phyloP scores from a whole-genome alignment of 169 alveolate species.

The Theileria orientalis region DNA sequence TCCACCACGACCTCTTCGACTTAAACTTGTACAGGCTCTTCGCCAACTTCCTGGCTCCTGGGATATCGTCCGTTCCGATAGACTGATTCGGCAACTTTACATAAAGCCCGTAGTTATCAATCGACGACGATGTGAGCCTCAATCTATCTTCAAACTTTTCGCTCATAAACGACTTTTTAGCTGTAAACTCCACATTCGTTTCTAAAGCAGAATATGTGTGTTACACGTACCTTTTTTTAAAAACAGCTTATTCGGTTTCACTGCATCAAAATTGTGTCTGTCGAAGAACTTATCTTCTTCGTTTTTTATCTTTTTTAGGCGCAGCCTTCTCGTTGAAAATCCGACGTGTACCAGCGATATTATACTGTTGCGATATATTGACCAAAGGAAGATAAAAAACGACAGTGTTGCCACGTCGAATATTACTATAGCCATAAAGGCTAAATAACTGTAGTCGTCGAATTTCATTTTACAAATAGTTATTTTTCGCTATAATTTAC shows the following conservation, averaged over 20 bases:
- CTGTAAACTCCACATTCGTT: neutral
- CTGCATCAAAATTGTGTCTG: neutral
- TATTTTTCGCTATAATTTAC: neutral
- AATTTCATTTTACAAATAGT: neutral
- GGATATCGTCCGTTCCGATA: constrained; percentile 21
- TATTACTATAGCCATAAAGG: constrained; percentile 23
- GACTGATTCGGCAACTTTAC: constrained; percentile 11
- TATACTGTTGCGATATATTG: constrained; percentile 23
- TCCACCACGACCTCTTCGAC: constrained; percentile 33
- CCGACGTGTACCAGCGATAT: constrained; percentile 23
- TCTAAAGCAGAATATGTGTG: neutral
- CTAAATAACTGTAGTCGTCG: constrained; percentile 20
- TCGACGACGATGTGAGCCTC: neutral
- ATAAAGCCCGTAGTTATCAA: constrained; percentile 2
- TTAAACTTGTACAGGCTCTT: constrained; percentile 20
- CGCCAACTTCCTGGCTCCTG: constrained; percentile 29
- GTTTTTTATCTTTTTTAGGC: constrained; percentile 2
- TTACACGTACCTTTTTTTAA: neutral
- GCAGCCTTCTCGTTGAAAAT: constrained; percentile 8
- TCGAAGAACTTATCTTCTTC: neutral
- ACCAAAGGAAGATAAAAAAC: constrained; percentile 17
- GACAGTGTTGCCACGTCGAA: constrained; percentile 17
- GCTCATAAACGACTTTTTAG: neutral
- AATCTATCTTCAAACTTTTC: neutral
- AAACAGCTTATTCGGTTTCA: neutral